These are phyloP conservation scores for Leavenworthia alabamica DNA, from an alignment of 345 rosid species.

Conservation along the genomic window DNA sequence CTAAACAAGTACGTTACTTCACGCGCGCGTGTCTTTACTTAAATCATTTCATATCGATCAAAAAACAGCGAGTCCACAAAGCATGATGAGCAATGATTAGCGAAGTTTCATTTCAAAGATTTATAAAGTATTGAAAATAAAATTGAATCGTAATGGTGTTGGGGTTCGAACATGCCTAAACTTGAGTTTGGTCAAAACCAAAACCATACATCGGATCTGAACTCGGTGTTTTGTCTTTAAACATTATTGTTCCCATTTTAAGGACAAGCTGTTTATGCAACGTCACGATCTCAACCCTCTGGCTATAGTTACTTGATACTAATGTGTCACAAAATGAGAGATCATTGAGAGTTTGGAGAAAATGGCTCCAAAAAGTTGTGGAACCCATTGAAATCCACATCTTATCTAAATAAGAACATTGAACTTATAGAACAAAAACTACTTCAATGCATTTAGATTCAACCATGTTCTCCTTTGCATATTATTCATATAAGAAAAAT, in stretches of 20 bases:
- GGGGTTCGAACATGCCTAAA: neutral
- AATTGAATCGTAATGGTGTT: neutral
- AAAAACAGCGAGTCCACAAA: neutral
- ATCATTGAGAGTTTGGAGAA: neutral
- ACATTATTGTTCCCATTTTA: neutral
- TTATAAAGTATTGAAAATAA: neutral
- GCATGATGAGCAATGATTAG: neutral
- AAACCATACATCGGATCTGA: neutral
- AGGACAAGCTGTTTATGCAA: neutral
- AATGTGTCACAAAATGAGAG: neutral
- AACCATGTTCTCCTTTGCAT: neutral
- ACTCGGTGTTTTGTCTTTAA: neutral
- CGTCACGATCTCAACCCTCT: neutral
- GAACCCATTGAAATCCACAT: neutral
- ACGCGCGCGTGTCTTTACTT: constrained; percentile 23
- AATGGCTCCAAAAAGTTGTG: neutral
- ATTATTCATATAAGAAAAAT: neutral
- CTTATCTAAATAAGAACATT: neutral
- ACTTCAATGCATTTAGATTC: neutral
- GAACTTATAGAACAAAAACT: neutral
- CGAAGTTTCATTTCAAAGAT: neutral
- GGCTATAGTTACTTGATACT: too few species aligned
- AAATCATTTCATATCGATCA: constrained; percentile 5
- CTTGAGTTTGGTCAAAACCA: neutral
- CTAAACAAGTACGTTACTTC: neutral